Evolutionary conservation across 169 alveolate species (phyloP).

Genomic region (Plasmodium cynomolgi): DNA sequence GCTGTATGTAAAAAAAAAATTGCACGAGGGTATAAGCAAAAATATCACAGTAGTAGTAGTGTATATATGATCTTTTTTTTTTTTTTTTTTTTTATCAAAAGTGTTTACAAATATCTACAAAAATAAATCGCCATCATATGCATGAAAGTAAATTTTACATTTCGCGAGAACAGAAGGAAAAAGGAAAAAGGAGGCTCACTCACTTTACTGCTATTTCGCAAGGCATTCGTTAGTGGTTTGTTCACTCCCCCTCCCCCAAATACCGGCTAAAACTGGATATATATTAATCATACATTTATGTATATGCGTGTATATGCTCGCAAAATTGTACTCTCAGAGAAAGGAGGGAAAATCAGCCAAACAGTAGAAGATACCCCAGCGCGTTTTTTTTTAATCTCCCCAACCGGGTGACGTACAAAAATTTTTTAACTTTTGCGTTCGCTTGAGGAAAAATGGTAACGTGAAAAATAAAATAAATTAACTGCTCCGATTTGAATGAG

Average conservation of each 20-base stretch:
- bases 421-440: neutral
- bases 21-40: neutral
- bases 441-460: neutral
- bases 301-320: neutral
- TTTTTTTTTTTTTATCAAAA: neutral
- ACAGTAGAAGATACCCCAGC: neutral
- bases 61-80: neutral
- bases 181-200: neutral
- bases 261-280: neutral
- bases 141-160: neutral
- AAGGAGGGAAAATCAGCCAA: neutral
- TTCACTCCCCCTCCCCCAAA: neutral
- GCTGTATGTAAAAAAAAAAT: neutral
- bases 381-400: neutral
- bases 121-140: neutral
- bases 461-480: neutral
- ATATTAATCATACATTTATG: neutral
- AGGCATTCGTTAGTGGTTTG: neutral
- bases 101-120: neutral
- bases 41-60: neutral
- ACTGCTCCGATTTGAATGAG: neutral
- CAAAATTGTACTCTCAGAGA: neutral
- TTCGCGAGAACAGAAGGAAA: neutral
- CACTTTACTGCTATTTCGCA: neutral
- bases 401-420: neutral